Percentiles rank a stretch among this genome's conserved stretches.
Conservation (phyloP, 1,284 basidiomycete genomes). For the Cutaneotrichosporon daszewskae region DNA sequence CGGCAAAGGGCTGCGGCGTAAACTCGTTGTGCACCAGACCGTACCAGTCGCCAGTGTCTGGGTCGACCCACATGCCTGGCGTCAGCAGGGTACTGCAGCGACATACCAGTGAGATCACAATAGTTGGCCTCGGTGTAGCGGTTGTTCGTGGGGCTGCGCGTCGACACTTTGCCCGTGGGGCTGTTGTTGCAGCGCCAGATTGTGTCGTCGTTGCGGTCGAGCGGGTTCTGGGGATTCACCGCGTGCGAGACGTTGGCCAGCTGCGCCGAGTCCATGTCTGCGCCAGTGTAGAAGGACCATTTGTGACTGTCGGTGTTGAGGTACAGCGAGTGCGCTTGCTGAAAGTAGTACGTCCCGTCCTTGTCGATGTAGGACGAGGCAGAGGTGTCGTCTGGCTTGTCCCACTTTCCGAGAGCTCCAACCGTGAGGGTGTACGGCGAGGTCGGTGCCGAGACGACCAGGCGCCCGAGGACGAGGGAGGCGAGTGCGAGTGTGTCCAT, state of each 20-base stretch:
- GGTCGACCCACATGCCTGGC: conserved; percentile 17
- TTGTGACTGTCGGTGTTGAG: background rate
- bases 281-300: conserved; percentile 11
- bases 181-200: conserved; percentile 13
- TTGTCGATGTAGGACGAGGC: conserved; percentile 7
- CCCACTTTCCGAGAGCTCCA: conserved; percentile 1
- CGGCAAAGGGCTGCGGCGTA: conserved; percentile 8
- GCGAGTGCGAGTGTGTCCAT: too few relatives aligned
- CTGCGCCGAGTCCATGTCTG: conserved; percentile 3
- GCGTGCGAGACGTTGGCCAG: background rate
- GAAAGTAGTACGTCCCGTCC: conserved; percentile 11
- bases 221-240: conserved; percentile 4
- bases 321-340: conserved; percentile 9
- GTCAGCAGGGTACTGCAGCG: too few relatives aligned
- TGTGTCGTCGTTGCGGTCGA: conserved; percentile 11
- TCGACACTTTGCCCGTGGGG: conserved; percentile 6
- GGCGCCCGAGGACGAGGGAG: background rate
- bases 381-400: conserved; percentile 9
- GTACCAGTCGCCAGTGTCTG: conserved; percentile 14
- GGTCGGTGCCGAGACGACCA: background rate
- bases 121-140: conserved; percentile 12
- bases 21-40: conserved; percentile 18
- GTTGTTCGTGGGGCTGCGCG: background rate
- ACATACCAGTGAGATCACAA: conserved; percentile 2
- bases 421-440: conserved; percentile 3